Conservation (phyloP, 225 moss, liverwort and hornwort species). For the Physcomitrium patens region DNA sequence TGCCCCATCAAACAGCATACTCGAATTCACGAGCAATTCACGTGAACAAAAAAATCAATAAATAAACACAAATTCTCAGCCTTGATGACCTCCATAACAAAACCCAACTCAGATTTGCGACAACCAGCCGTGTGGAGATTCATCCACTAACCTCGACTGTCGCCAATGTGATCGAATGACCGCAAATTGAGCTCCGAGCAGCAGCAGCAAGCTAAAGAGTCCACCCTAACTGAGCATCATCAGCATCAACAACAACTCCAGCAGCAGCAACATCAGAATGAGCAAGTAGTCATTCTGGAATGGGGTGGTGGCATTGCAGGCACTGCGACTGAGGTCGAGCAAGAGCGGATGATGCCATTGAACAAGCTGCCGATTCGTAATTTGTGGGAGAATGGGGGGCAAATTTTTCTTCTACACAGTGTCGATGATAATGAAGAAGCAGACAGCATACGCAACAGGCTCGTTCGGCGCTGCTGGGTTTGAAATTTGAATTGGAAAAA, state of each 20-base stretch:
- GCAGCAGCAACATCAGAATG: not conserved
- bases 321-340: no score
- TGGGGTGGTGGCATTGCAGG: no score
- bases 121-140: not conserved
- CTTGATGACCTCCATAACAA: not conserved
- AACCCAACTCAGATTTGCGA: not conserved
- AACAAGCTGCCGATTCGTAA: not conserved
- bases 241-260: not conserved
- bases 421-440: not conserved
- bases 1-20: not conserved
- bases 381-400: not conserved
- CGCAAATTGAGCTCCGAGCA: not conserved
- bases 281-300: not conserved
- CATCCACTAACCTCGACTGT: constrained; percentile 19
- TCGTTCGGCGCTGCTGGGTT: no score
- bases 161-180: not conserved
- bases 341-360: no score
- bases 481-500: no score
- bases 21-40: no score
- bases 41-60: not conserved
- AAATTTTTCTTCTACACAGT: constrained; percentile 16
- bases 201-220: not conserved
- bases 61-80: not conserved
- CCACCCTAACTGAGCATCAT: not conserved
- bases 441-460: no score